phyloP scores from a whole-genome alignment of 2,329 filamentous ascomycete genomes.

The Fusarium scirpi region DNA sequence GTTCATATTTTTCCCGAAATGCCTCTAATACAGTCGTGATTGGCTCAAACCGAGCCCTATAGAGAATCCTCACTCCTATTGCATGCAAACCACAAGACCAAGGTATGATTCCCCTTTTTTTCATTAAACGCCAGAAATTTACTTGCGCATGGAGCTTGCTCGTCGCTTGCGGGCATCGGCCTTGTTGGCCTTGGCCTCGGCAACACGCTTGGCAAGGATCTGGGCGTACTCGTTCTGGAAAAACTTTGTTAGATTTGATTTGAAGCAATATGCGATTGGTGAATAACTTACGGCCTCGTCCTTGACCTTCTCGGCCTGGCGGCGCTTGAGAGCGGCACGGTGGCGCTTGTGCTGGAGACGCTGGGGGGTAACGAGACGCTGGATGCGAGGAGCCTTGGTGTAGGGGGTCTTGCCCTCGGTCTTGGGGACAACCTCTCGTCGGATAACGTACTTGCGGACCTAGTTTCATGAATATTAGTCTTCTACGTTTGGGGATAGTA shows the following conservation, averaged over 20 bases:
- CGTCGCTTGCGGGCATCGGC: conserved; percentile 95
- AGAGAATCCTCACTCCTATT: conserved; percentile 56
- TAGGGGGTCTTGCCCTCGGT: conserved; percentile 97
- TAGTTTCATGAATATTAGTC: conserved; percentile 61
- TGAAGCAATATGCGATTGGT: rapidly evolving
- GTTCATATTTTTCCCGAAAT: conserved; percentile 53
- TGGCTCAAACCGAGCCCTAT: conserved; percentile 48
- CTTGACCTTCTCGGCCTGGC: conserved; percentile 96
- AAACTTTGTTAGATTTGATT: neutral
- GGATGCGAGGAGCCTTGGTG: conserved; percentile 99
- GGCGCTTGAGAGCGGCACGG: conserved; percentile 97
- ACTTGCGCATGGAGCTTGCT: conserved; percentile 95
- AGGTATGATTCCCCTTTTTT: conserved; percentile 53
- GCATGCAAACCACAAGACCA: conserved; percentile 57
- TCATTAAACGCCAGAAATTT: conserved; percentile 60
- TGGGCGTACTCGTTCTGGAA: conserved; percentile 93
- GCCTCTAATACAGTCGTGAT: conserved; percentile 55
- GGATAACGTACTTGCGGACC: conserved; percentile 99
- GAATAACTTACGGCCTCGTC: conserved; percentile 89
- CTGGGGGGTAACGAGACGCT: conserved; percentile 99
- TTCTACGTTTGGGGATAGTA: conserved; percentile 30
- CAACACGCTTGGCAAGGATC: conserved; percentile 95
- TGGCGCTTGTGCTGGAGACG: conserved; percentile 99
- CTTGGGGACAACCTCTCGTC: conserved; percentile 97
- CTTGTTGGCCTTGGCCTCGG: conserved; percentile 95